A percentile compares a stretch with the other conserved stretches of the same genome.
Conservation (phyloP, 352 stramenopile species). For the Aphanomyces invadans region DNA sequence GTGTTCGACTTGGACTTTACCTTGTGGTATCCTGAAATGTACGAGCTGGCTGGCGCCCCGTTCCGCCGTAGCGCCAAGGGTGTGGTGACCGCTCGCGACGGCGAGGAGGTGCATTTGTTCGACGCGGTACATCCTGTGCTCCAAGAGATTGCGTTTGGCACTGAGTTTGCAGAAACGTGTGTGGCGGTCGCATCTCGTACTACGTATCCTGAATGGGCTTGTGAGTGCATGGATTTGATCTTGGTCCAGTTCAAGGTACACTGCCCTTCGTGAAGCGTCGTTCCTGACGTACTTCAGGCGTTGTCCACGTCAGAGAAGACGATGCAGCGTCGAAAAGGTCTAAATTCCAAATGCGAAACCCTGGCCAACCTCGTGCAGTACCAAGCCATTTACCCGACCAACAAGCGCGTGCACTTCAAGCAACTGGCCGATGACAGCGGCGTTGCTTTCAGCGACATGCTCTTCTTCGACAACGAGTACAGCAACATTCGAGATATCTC, state of each 20-base stretch:
- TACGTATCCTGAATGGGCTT: conserved; percentile 64
- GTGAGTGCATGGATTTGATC: conserved; percentile 70
- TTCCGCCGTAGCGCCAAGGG: conserved; percentile 63
- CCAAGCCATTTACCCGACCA: conserved; percentile 75
- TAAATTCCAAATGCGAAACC: conserved; percentile 29
- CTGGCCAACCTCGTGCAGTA: conserved; percentile 63
- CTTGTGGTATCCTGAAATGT: conserved; percentile 79
- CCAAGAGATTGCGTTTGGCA: conserved; percentile 50
- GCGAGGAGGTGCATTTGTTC: conserved; percentile 77
- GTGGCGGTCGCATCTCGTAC: conserved; percentile 69
- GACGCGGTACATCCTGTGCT: conserved; percentile 57
- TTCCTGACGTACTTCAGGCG: not conserved
- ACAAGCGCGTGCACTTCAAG: conserved; percentile 89
- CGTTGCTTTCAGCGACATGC: conserved; percentile 90
- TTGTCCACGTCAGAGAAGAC: not conserved
- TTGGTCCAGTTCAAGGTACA: conserved; percentile 34
- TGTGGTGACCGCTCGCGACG: conserved; percentile 53
- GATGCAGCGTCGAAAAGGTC: conserved; percentile 10
- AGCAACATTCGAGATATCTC: conserved; percentile 70
- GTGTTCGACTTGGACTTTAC: conserved; percentile 76
- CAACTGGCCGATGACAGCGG: conserved; percentile 82
- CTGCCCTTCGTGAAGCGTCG: conserved; percentile 24
- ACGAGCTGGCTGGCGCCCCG: conserved; percentile 69
- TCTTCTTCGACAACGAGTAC: conserved; percentile 95
- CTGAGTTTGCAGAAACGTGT: conserved; percentile 54